Percentiles rank a stretch among this genome's conserved stretches.
These are phyloP conservation scores for Acacia pycnantha DNA, from an alignment of 331 rosid genomes.

Conservation along the genomic window DNA sequence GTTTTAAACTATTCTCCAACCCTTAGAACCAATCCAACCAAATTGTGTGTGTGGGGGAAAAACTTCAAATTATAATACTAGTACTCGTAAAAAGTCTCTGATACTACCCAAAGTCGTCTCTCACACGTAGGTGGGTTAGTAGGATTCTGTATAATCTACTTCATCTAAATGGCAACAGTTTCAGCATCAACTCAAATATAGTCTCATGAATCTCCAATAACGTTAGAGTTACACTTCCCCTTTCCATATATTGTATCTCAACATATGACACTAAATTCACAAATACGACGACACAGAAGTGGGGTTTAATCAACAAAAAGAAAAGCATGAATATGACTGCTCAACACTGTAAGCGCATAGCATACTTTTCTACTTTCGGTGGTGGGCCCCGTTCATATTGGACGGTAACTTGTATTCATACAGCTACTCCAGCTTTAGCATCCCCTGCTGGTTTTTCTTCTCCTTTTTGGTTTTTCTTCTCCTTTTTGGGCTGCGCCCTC, in stretches of 20 bases:
- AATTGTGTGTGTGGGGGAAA: background rate
- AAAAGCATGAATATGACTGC: background rate
- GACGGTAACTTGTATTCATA: background rate
- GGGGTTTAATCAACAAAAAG: slow-evolving; percentile 1
- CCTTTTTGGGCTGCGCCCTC: background rate
- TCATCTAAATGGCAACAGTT: background rate
- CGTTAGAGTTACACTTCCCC: background rate
- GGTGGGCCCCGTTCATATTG: background rate
- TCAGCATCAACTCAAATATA: background rate
- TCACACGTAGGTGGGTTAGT: background rate
- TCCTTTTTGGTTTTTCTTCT: background rate
- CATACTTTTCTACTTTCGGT: background rate
- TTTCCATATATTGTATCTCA: background rate
- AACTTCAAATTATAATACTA: too few species aligned
- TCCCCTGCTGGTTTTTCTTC: background rate
- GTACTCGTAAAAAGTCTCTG: background rate
- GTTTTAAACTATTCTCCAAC: background rate
- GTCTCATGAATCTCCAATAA: background rate
- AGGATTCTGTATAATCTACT: background rate
- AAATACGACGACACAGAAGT: background rate
- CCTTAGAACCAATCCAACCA: background rate
- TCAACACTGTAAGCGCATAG: background rate
- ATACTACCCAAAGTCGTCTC: too few species aligned
- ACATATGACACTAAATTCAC: background rate
- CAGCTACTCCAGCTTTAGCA: background rate